These are phyloP conservation scores for Tolypocladium sp. DNA, from an alignment of 2,329 filamentous ascomycete species.

Conservation along the genomic window DNA sequence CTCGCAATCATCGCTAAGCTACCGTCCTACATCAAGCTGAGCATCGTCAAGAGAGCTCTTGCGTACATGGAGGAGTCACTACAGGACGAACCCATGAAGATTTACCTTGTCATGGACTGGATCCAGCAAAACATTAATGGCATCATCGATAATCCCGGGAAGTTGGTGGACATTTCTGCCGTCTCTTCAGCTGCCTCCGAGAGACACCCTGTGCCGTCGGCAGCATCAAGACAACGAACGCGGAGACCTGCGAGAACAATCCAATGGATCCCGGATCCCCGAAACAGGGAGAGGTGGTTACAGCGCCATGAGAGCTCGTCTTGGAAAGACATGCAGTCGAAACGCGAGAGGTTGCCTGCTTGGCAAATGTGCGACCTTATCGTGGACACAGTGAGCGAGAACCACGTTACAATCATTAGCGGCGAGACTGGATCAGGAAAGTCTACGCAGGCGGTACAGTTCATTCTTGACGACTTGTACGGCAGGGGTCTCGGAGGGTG, in stretches of 20 bases:
- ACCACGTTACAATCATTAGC: constrained; percentile 92
- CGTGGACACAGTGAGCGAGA: constrained; percentile 61
- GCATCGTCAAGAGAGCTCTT: constrained; percentile 70
- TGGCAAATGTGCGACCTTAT: constrained; percentile 77
- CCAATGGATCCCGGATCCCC: constrained; percentile 50
- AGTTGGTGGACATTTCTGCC: constrained; percentile 73
- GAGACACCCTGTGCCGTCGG: constrained; percentile 23
- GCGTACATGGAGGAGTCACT: constrained; percentile 61
- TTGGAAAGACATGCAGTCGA: constrained; percentile 66
- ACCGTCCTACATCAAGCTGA: constrained; percentile 88
- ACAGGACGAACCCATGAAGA: constrained; percentile 75
- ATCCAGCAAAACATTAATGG: constrained; percentile 72
- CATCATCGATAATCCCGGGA: constrained; percentile 81
- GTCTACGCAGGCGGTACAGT: constrained; percentile 93
- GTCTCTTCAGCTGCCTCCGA: constrained; percentile 61
- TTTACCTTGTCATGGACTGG: constrained; percentile 88
- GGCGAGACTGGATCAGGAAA: constrained; percentile 97
- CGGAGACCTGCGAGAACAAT: constrained; percentile 49
- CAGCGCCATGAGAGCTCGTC: constrained; percentile 53
- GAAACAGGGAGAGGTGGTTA: constrained; percentile 61
- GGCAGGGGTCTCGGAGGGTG: constrained; percentile 61
- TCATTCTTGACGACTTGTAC: constrained; percentile 87
- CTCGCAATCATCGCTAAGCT: constrained; percentile 62
- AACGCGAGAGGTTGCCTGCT: constrained; percentile 69
- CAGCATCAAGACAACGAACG: constrained; percentile 17